Evolutionary conservation across 2,329 filamentous ascomycete genomes (phyloP), one percentile per base, ranked within the genome.

Genomic region (Thermothelomyces thermophilus): DNA sequence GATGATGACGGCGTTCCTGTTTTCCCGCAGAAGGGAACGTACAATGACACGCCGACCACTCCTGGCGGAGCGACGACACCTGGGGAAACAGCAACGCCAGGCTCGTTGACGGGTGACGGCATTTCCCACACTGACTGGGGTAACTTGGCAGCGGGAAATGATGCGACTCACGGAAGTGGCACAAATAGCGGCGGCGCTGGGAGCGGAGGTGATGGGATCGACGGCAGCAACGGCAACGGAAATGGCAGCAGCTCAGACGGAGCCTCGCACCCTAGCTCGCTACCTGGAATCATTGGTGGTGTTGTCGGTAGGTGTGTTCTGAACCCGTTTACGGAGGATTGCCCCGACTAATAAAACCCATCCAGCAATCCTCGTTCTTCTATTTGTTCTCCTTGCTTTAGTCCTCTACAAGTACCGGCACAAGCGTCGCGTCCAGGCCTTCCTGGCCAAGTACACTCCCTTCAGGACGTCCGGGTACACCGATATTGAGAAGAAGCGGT

Each of bases 371-470:
- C 5, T 40, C 13, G 13, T 48, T 8, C 40, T 60, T 26, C 40
- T 56, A 10, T 17, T 61, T 3, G 28, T 58, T 8, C 43, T 61
- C n/a, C 42, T 61, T 1, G 44, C 56, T 3, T 50, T 56, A 1
- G 46, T 59, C 0, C 42, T 60, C 22, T 61, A 57, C 51, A 56
- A 41, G n/a, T 60, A 59, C 50, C 58, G 59, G 2, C 59, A 50
- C 28, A 58, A 28, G 4, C 52, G 41, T n/a, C 55, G 47, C 9
- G 55, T 61, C 10, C 59, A 60, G 20, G 45, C 51, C 16, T 54
- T 61, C 48, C 52, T 60, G 7, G 30, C 26, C 41, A 58, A 51
- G 35, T 58, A 50, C 51, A 60, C 55, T 2, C 59, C 59, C 2
- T 53, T 59, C 47, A 58, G 54, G 42, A 34, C 52, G 20, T 28